Evolutionary conservation across 31 red algal species (phyloP).

Genomic region (Odonthalia washingtoniensis): DNA sequence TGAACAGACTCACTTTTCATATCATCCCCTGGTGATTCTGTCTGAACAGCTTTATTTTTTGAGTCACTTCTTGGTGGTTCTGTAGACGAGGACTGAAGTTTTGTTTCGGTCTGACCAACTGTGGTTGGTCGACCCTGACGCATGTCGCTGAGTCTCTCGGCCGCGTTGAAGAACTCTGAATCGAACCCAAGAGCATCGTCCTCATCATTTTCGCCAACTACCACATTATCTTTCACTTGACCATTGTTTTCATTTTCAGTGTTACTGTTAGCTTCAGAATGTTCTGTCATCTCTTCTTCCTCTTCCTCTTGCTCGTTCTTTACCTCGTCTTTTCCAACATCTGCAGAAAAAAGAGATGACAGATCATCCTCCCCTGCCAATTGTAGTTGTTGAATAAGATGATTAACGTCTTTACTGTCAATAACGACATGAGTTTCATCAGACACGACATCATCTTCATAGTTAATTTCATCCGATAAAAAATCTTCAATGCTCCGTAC

Average conservation of each 20-base stretch:
- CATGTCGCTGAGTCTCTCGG: not conserved
- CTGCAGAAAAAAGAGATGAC: not conserved
- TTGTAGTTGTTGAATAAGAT: slow-evolving; percentile 29
- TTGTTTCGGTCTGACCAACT: not conserved
- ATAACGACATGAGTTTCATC: slow-evolving; percentile 61
- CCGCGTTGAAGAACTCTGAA: not conserved
- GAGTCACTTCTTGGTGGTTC: too few relatives aligned
- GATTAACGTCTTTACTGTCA: slow-evolving; percentile 19
- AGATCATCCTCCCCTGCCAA: not conserved
- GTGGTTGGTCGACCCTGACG: not conserved
- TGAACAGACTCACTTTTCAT: not conserved
- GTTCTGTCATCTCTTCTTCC: not conserved
- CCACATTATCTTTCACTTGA: not conserved
- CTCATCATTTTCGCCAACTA: slow-evolving; percentile 15
- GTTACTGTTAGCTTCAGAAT: too few relatives aligned
- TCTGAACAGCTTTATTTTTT: not conserved
- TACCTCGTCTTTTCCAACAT: not conserved
- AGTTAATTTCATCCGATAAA: slow-evolving; percentile 22
- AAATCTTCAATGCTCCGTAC: not conserved
- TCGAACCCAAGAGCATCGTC: not conserved
- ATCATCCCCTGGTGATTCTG: not conserved
- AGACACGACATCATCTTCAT: slow-evolving; percentile 41
- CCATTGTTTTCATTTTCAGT: slow-evolving; percentile 13
- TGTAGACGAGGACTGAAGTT: too few relatives aligned
- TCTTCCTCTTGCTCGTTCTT: not conserved